These are phyloP conservation scores for Suhomyces terraborum DNA, from an alignment of 1,139 yeast genomes.

Conservation along the genomic window DNA sequence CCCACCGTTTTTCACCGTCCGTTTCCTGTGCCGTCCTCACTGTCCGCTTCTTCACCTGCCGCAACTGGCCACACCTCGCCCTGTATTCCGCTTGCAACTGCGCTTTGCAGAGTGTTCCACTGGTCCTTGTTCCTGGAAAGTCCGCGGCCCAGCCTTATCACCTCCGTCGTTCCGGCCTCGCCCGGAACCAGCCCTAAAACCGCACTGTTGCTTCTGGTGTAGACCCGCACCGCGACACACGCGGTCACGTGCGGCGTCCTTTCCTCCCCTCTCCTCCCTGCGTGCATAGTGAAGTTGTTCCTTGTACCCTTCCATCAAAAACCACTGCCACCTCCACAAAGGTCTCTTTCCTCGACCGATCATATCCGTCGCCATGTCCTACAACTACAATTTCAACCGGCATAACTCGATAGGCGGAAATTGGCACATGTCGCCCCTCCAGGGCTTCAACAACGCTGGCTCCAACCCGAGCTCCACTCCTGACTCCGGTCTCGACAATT, in stretches of 20 bases:
- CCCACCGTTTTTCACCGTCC: too few relatives aligned
- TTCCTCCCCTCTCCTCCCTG: background rate
- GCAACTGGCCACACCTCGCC: too few relatives aligned
- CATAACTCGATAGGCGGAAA: conserved; percentile 48
- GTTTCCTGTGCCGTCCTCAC: too few relatives aligned
- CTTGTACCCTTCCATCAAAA: conserved; percentile 1
- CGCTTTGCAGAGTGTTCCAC: too few relatives aligned
- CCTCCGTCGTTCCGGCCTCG: too few relatives aligned
- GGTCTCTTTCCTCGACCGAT: background rate
- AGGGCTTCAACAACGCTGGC: conserved; percentile 18
- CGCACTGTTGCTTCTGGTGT: too few relatives aligned
- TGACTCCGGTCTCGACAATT: conserved; percentile 9
- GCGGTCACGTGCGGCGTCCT: conserved; percentile 1
- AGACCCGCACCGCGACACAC: too few relatives aligned
- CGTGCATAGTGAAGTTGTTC: conserved; percentile 1
- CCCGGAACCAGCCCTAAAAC: background rate
- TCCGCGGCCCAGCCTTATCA: too few relatives aligned
- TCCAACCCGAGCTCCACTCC: conserved; percentile 2
- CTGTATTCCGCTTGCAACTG: too few relatives aligned
- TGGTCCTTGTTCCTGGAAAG: too few relatives aligned
- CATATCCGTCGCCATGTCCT: conserved; percentile 17
- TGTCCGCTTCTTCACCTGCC: too few relatives aligned
- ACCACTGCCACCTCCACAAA: background rate
- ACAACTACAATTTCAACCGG: conserved; percentile 33
- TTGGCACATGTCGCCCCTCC: conserved; percentile 42